These are phyloP conservation scores for Suillus paluster DNA, from an alignment of 768 basidiomycete species.

Conservation along the genomic window DNA sequence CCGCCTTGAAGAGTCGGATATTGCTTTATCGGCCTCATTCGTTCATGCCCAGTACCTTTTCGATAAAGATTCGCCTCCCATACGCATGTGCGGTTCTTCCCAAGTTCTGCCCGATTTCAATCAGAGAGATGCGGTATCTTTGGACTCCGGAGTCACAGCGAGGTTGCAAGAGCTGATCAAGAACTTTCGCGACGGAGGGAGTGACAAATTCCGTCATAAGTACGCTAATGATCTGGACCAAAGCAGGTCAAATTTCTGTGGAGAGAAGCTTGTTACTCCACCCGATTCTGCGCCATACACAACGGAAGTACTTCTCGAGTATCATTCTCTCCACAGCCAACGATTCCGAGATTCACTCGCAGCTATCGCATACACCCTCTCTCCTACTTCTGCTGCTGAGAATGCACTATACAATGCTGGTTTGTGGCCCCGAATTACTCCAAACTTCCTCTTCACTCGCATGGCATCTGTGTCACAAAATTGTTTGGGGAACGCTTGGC, in stretches of 20 bases:
- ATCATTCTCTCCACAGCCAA: background rate
- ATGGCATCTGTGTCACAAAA: conserved; percentile 22
- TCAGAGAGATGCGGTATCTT: background rate
- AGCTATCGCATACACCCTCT: background rate
- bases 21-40: background rate
- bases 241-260: conserved; percentile 1
- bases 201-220: conserved; percentile 10
- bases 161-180: conserved; percentile 14
- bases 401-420: conserved; percentile 10
- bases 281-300: background rate
- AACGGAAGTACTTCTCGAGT: background rate
- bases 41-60: conserved; percentile 6
- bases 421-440: conserved; percentile 38
- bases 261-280: background rate
- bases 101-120: background rate
- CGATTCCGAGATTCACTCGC: background rate
- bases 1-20: no score
- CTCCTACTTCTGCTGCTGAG: background rate
- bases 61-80: conserved; percentile 10
- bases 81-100: background rate
- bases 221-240: conserved; percentile 16
- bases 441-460: conserved; percentile 28
- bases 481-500: conserved; percentile 26
- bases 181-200: background rate
- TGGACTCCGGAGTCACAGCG: background rate